phyloP scores from a whole-genome alignment of 495 filamentous ascomycete genomes.

The Neurospora cerealis region DNA sequence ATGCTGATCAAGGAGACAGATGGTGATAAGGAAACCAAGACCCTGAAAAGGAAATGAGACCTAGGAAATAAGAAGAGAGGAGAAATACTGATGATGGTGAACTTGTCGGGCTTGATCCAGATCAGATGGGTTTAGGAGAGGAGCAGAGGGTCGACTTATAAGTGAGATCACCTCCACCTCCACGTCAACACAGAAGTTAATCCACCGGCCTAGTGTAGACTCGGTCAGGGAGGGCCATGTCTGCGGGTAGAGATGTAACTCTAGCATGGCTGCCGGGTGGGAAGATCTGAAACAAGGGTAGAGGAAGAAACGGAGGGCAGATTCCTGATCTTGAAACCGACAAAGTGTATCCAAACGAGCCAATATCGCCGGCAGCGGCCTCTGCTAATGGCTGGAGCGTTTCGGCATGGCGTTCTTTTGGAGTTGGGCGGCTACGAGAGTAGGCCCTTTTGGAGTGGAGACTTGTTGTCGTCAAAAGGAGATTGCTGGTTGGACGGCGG shows the following conservation, averaged over 20 bases:
- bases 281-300: conserved; percentile 37
- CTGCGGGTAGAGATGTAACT: conserved; percentile 8
- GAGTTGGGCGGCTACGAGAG: conserved; percentile 38
- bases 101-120: not conserved
- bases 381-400: conserved; percentile 36
- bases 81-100: not conserved
- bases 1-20: conserved; percentile 7
- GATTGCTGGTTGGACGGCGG: conserved; percentile 28
- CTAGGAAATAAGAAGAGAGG: not conserved
- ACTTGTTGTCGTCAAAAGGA: conserved; percentile 10
- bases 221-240: not conserved
- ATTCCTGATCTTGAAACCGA: conserved; percentile 34
- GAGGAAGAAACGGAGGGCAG: conserved; percentile 18
- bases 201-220: not conserved
- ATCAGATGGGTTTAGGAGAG: not conserved
- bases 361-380: conserved; percentile 26
- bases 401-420: conserved; percentile 42
- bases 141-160: conserved; percentile 19
- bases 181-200: not conserved
- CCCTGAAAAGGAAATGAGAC: not conserved
- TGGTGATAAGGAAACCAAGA: not conserved
- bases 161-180: not conserved
- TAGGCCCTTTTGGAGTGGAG: conserved; percentile 15
- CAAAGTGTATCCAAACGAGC: conserved; percentile 39
- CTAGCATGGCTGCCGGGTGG: conserved; percentile 7